Percentiles rank a stretch among this genome's conserved stretches.
Conservation (phyloP, 345 rosid species). For the Clausena lansium region DNA sequence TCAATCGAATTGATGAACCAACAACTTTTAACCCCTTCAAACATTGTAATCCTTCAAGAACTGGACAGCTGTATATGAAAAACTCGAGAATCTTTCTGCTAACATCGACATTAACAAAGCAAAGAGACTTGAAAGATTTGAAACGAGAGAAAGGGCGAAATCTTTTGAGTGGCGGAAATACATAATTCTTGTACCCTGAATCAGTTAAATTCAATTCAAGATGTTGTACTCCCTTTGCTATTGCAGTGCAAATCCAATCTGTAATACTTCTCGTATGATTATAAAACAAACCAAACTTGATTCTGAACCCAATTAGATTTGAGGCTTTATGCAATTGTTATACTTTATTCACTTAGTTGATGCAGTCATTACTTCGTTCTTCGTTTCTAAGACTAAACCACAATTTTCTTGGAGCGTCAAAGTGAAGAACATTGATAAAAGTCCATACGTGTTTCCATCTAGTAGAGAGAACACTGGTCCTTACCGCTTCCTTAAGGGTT, state of each 20-base stretch:
- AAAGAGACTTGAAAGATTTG: neutral
- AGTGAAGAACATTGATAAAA: neutral
- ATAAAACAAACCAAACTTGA: neutral
- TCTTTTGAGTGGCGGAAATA: neutral
- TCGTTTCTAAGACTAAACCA: too few species aligned
- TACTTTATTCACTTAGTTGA: neutral
- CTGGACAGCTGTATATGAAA: neutral
- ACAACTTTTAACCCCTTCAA: neutral
- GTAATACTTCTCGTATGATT: too few species aligned
- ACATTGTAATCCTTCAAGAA: neutral
- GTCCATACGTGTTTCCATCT: neutral
- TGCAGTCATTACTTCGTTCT: neutral
- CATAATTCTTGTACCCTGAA: neutral
- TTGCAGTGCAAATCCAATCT: too few species aligned
- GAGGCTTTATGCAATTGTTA: neutral
- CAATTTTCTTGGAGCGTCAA: neutral
- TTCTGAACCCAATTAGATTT: neutral
- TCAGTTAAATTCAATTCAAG: too few species aligned
- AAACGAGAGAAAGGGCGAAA: neutral
- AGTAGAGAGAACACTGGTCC: too few species aligned
- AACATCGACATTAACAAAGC: neutral
- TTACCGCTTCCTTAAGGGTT: too few species aligned
- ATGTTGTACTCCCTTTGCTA: too few species aligned
- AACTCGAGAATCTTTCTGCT: neutral
- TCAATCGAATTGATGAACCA: neutral